phyloP scores from a whole-genome alignment of 768 basidiomycete species.

The Rickenella mellea region DNA sequence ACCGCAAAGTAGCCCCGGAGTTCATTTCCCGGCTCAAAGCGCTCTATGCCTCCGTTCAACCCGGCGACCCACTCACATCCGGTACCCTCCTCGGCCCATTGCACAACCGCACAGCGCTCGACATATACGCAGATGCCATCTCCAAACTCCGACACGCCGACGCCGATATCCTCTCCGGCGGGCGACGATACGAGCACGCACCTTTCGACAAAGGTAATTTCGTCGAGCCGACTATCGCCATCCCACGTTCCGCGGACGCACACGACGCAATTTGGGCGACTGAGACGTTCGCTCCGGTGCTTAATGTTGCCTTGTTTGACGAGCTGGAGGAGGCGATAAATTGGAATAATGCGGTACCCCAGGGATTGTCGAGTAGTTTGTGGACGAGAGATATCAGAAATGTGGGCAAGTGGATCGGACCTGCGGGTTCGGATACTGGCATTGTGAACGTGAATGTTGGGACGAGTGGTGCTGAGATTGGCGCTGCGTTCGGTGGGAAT shows the following conservation, averaged over 20 bases:
- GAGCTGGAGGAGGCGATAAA: slow-evolving; percentile 77
- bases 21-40: slow-evolving; percentile 70
- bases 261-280: slow-evolving; percentile 58
- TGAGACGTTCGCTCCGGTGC: slow-evolving; percentile 83
- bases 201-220: slow-evolving; percentile 69
- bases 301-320: slow-evolving; percentile 82
- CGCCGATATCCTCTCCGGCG: slow-evolving; percentile 74
- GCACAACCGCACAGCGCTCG: slow-evolving; percentile 63
- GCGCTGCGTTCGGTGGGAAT: slow-evolving; percentile 90
- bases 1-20: slow-evolving; percentile 63
- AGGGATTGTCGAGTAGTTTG: slow-evolving; percentile 84
- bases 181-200: slow-evolving; percentile 36
- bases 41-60: slow-evolving; percentile 60
- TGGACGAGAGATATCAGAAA: slow-evolving; percentile 83
- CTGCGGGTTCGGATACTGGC: slow-evolving; percentile 81
- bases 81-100: slow-evolving; percentile 79
- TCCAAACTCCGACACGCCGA: slow-evolving; percentile 50
- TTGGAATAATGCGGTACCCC: slow-evolving; percentile 87
- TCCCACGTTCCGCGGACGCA: slow-evolving; percentile 49
- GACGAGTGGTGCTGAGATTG: slow-evolving; percentile 65
- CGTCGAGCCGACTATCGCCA: slow-evolving; percentile 79
- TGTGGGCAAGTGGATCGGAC: slow-evolving; percentile 88
- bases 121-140: slow-evolving; percentile 54
- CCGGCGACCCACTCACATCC: slow-evolving; percentile 78
- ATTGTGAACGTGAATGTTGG: slow-evolving; percentile 81